These are phyloP conservation scores for Eutrema yunnanense DNA, from an alignment of 345 rosid genomes.

Conservation along the genomic window DNA sequence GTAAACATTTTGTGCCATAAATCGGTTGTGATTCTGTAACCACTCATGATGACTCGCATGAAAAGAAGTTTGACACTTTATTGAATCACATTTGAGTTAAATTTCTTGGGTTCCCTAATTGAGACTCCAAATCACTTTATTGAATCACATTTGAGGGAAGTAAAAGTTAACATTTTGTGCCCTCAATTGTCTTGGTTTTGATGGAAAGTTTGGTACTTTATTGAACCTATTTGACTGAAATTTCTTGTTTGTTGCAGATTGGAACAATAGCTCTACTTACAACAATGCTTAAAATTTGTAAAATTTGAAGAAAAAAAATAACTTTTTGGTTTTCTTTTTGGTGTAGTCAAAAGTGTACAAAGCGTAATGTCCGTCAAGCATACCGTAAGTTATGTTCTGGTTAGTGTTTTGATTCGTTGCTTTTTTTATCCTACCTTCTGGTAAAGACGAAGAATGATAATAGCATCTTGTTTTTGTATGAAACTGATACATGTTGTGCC, in stretches of 20 bases:
- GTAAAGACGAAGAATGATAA: too few relatives aligned
- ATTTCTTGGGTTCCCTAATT: neutral
- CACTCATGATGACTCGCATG: neutral
- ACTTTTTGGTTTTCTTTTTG: too few relatives aligned
- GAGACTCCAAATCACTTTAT: neutral
- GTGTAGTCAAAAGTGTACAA: too few relatives aligned
- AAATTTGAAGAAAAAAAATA: too few relatives aligned
- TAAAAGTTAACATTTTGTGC: neutral
- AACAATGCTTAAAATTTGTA: conserved; percentile 23
- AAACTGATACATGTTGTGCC: too few relatives aligned
- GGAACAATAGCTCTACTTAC: conserved; percentile 67
- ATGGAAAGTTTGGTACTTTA: neutral
- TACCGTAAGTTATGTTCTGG: too few relatives aligned
- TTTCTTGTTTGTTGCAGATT: conserved; percentile 43
- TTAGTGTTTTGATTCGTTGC: too few relatives aligned
- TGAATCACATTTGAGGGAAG: neutral
- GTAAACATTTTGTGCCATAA: neutral
- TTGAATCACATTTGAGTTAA: neutral
- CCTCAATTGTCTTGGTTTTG: too few relatives aligned
- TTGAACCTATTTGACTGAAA: conserved; percentile 4
- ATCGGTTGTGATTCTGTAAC: neutral
- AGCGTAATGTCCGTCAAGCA: too few relatives aligned
- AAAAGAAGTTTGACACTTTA: neutral
- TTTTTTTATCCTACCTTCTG: too few relatives aligned
- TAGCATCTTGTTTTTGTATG: too few relatives aligned